Evolutionary conservation across 345 rosid genomes (phyloP), one percentile per base, ranked within the genome.

Genomic region (Bruguiera gymnorhiza): DNA sequence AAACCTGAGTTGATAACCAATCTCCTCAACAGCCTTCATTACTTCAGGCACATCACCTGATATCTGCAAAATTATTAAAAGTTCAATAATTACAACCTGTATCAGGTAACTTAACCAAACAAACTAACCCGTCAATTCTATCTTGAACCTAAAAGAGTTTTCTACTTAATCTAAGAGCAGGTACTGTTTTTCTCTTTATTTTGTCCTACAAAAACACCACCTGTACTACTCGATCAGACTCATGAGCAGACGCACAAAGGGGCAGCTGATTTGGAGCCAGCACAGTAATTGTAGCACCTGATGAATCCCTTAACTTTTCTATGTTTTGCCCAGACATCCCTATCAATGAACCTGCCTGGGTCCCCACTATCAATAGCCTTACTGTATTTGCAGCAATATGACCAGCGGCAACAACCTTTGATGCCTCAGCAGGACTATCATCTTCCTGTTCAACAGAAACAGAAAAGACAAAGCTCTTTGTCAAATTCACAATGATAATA

Each of bases 141-240:
- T 43, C 19, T 43, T 43, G 18, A 43, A 43, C 19, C 18, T 11
- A 43, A 15, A 5, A 43, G 18, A 13, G 50, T 43, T 43, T 43
- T 19, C 50, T 43, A 43, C 8, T 20, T 15, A 27, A 46, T 19
- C 54, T 32, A 29, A 7, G 48, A 64, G 53, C 61, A 43, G 21
- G 50, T 13, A 43, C 4, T 43, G 13, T 39, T 43, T 43, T 13
- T 43, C 50, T 3, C 15, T 0, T 11, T 43, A 3, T 13, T 43
- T 43, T 13, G 18, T 11, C 18, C 15, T 11, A 43, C 0, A 3
- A 13, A 13, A 43, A 15, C 13, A 60, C 65, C 62, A 86, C 90
- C 87, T 86, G 90, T 39, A 86, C 89, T 52, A 88, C 82, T 53
- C 90, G 70, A 79, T 88, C 93, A 69, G 90, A 86, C 79, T 88